A percentile compares a stretch with the other conserved stretches of the same genome.
Evolutionary conservation across 306 rosid species (phyloP).

Genomic region (Alnus rubra): DNA sequence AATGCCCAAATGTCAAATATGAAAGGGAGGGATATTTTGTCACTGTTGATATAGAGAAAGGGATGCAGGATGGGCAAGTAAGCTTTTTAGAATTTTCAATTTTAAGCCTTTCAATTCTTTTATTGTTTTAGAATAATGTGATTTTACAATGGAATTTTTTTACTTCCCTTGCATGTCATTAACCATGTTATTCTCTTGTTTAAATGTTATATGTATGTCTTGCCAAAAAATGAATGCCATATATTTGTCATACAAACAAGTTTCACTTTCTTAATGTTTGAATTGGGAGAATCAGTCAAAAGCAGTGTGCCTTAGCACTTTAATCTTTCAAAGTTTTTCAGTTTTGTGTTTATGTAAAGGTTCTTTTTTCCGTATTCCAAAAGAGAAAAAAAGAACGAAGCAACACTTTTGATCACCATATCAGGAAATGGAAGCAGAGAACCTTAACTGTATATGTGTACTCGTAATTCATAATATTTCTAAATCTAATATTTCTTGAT

Average conservation of each 20-base stretch:
- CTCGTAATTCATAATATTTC: not conserved
- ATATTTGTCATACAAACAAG: not conserved
- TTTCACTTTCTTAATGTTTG: not conserved
- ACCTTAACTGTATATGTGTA: not conserved
- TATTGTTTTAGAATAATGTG: not conserved
- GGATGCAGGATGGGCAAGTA: constrained; percentile 99
- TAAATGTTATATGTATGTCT: not conserved
- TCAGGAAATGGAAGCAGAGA: not conserved
- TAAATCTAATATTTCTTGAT: constrained; percentile 2
- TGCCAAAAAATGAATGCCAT: not conserved
- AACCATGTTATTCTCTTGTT: not conserved
- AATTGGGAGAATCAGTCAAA: not conserved
- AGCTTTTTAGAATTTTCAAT: constrained; percentile 30
- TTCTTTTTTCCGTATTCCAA: not conserved
- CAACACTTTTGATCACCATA: not conserved
- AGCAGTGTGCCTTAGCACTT: not conserved
- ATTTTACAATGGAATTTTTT: not conserved
- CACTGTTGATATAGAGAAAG: constrained; percentile 96
- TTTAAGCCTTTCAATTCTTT: constrained; percentile 5
- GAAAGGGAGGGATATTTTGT: constrained; percentile 90
- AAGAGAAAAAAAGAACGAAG: not conserved
- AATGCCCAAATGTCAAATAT: constrained; percentile 89
- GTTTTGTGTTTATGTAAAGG: not conserved
- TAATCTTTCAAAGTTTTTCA: not conserved
- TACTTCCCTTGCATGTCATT: not conserved